A percentile compares a stretch with the other conserved stretches of the same genome.
Evolutionary conservation across 2,329 filamentous ascomycete genomes (phyloP).

Genomic region (Colletotrichum sansevieriae): DNA sequence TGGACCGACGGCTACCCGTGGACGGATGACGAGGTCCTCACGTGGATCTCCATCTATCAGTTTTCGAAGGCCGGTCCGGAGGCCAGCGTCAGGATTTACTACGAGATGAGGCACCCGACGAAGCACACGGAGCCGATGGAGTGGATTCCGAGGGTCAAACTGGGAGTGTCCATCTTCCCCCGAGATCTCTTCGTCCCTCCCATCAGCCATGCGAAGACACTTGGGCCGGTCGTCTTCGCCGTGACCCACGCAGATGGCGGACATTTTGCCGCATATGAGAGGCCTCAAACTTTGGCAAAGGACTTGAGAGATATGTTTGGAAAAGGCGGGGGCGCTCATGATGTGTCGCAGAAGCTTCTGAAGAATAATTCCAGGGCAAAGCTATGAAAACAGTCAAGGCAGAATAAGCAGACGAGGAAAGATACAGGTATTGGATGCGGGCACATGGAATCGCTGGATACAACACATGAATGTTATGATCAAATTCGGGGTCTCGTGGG

Average conservation of each 20-base stretch:
- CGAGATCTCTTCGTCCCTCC: constrained; percentile 69
- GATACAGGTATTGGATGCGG: no score
- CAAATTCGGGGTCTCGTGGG: no score
- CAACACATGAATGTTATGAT: background rate
- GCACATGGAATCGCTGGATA: background rate
- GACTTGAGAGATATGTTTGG: constrained; percentile 72
- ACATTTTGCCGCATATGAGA: constrained; percentile 73
- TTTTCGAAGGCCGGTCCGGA: constrained; percentile 78
- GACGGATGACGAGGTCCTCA: constrained; percentile 82
- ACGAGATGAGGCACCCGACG: constrained; percentile 68
- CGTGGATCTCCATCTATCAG: constrained; percentile 80
- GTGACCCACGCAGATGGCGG: constrained; percentile 64
- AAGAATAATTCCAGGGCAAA: background rate
- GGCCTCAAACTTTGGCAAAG: constrained; percentile 62
- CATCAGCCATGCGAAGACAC: constrained; percentile 66
- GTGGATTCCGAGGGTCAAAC: constrained; percentile 53
- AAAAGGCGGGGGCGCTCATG: constrained; percentile 59
- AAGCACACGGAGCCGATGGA: constrained; percentile 38
- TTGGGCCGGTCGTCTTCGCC: constrained; percentile 73
- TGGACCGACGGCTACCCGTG: constrained; percentile 81
- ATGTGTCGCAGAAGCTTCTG: constrained; percentile 46
- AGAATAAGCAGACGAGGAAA: background rate
- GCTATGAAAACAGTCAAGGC: background rate
- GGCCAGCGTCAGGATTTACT: constrained; percentile 78
- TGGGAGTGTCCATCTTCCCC: constrained; percentile 68